Evolutionary conservation across 352 stramenopile genomes (phyloP), one percentile per base, ranked within the genome.

Genomic region (Globisporangium nunn): DNA sequence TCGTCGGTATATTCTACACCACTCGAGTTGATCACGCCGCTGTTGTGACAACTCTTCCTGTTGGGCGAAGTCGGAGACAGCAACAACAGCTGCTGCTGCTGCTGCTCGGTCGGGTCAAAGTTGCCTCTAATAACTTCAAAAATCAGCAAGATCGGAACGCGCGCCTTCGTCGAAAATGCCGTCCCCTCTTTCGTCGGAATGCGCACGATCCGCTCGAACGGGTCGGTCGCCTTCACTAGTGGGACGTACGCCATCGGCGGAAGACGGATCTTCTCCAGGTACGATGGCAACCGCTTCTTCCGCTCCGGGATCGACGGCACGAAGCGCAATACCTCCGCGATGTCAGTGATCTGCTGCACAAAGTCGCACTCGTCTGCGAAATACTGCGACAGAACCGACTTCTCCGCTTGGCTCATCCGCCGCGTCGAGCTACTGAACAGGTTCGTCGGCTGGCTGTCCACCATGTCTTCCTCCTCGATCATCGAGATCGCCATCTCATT

Each of bases 211-310:
- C 84, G 84, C 61, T 95, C 86, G 56, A 93, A 93, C 28, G 87
- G 84, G 56, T 96, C 87, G 1, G 85, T 93, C 7, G 85, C 87
- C 56, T 94, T 93, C 17, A 91, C 81, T 12, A 94, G 68, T 6
- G 87, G 87, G 11, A 95, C 85, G 56, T 94, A 95, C 17, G 85
- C 87, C 80, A 95, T 93, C 2, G 83, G 83, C n/a, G 83, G 85
- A 41, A 95, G 53, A 51, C 76, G 72, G n/a, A 94, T 65, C 52
- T 87, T 94, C 55, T 90, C 79, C 48, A 95, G 63, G 64, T 95
- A 88, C 7, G 72, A 81, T 0, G 82, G 78, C 23, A 96, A 59
- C 1, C 81, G 75, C 48, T 87, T 75, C 62, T 93, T 95, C 10
- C 87, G 75, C 35, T 95, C 81, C 30, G 81, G 66, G 54, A 91